Conservation (phyloP, 129 eudicot species). For the Cynara cardunculus region DNA sequence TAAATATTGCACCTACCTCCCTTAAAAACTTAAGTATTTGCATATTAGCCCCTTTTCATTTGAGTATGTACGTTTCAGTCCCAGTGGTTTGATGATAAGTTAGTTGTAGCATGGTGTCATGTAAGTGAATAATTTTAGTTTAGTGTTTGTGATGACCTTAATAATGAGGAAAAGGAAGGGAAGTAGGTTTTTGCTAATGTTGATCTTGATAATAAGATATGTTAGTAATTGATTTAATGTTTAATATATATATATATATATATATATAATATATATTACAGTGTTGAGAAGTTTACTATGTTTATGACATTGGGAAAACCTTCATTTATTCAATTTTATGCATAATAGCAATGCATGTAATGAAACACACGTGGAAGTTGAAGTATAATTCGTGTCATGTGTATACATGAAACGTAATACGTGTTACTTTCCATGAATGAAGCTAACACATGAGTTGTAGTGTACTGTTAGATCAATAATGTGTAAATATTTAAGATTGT, state of each 20-base stretch:
- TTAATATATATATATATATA: neutral
- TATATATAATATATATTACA: neutral
- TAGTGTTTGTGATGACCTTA: neutral
- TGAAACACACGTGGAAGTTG: neutral
- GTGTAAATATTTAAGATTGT: neutral
- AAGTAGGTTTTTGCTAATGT: neutral
- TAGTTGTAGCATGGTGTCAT: neutral
- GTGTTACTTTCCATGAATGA: neutral
- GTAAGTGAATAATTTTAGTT: neutral
- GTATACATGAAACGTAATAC: neutral
- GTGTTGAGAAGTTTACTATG: neutral
- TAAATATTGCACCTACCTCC: constrained; percentile 8
- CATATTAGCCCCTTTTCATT: neutral
- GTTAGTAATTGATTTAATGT: neutral
- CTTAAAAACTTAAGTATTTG: neutral
- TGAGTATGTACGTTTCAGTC: neutral
- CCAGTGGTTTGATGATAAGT: neutral
- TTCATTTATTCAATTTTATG: neutral
- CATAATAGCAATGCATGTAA: neutral
- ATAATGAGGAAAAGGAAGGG: neutral
- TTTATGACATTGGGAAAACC: neutral
- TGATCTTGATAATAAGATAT: neutral
- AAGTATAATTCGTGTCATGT: neutral
- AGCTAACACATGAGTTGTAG: neutral
- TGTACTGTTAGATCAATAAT: neutral